Evolutionary conservation across 768 basidiomycete genomes (phyloP).

Genomic region (Termitomyces sp.): DNA sequence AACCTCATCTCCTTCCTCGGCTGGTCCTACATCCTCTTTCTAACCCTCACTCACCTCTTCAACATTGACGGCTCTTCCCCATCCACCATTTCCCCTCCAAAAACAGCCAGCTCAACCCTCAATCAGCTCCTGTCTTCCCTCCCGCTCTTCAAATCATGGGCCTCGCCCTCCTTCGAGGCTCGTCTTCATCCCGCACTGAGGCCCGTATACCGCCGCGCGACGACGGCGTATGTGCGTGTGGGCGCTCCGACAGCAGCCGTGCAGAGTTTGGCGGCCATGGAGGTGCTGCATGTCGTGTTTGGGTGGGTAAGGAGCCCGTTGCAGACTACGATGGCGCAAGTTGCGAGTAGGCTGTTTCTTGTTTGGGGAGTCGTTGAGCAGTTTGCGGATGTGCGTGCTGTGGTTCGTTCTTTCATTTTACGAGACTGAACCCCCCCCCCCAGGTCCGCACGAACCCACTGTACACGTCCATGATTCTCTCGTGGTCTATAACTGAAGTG

Average conservation of each 20-base stretch:
- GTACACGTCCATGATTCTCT: conserved; percentile 87
- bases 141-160: conserved; percentile 23
- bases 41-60: conserved; percentile 45
- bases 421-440: not conserved
- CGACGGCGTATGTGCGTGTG: conserved; percentile 55
- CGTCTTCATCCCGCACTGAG: conserved; percentile 32
- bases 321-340: conserved; percentile 72
- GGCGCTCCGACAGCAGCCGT: conserved; percentile 62
- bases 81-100: conserved; percentile 11
- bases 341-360: conserved; percentile 72
- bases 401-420: too few relatives aligned
- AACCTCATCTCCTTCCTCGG: conserved; percentile 69
- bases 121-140: conserved; percentile 28
- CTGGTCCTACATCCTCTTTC: conserved; percentile 68
- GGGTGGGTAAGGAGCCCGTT: conserved; percentile 79
- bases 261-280: conserved; percentile 80
- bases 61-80: conserved; percentile 36
- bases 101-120: conserved; percentile 27
- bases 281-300: conserved; percentile 74
- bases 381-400: conserved; percentile 43
- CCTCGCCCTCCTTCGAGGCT: conserved; percentile 26
- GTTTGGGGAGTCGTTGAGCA: conserved; percentile 79
- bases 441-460: conserved; percentile 70
- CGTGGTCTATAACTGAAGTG: conserved; percentile 90
- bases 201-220: conserved; percentile 43